Conservation (phyloP, 495 filamentous ascomycete species). For the Cudoniella acicularis region DNA sequence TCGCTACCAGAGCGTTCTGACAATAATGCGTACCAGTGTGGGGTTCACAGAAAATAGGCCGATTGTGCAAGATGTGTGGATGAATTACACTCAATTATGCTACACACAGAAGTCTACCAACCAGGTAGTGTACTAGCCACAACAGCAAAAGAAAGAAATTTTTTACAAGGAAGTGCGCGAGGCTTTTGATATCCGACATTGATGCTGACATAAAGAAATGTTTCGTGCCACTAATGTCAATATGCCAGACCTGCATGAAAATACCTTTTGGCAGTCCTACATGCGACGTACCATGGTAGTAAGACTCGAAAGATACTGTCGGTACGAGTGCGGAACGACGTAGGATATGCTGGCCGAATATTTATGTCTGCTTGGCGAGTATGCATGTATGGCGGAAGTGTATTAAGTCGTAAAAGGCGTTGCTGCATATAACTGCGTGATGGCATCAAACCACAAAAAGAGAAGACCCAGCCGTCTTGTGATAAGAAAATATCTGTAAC, state of each 20-base stretch:
- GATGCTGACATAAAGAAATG: conserved; percentile 19
- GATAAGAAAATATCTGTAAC: background rate
- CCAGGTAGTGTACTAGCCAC: conserved; percentile 6
- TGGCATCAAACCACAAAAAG: conserved; percentile 5
- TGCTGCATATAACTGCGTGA: conserved; percentile 10
- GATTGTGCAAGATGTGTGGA: background rate
- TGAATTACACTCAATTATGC: conserved; percentile 10
- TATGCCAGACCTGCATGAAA: conserved; percentile 25
- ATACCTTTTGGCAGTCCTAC: conserved; percentile 14
- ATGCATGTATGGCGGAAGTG: conserved; percentile 18
- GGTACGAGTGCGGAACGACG: conserved; percentile 20
- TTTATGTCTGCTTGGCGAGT: conserved; percentile 21
- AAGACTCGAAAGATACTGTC: conserved; percentile 26
- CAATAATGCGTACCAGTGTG: background rate
- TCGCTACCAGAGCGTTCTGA: background rate
- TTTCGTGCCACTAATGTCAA: conserved; percentile 21
- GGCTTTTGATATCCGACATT: conserved; percentile 22
- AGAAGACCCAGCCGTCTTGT: background rate
- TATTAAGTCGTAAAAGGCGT: conserved; percentile 21
- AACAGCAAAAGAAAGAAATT: conserved; percentile 18
- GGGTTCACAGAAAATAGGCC: background rate
- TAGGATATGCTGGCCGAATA: conserved; percentile 20
- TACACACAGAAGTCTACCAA: conserved; percentile 16
- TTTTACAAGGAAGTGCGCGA: conserved; percentile 16
- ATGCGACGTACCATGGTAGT: conserved; percentile 11